Base-by-base conservation (phyloP, 1,139 yeast genomes). In the Cylindricascospora bacillispora region DNA sequence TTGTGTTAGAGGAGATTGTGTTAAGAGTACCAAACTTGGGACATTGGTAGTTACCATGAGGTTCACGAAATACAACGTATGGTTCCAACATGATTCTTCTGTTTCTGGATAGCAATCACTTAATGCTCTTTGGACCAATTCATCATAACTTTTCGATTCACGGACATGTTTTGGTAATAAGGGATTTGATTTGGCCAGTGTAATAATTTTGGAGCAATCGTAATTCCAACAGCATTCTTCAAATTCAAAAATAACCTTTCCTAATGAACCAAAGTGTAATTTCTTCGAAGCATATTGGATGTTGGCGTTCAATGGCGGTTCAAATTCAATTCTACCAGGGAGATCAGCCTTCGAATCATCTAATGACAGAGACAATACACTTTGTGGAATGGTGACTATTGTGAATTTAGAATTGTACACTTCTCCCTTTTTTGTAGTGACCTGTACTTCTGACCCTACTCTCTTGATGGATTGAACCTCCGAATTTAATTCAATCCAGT, bases 231-330 rank as follows among this genome's bases (percentile, higher is more conserved):
- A 79, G 1, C 67, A 58, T 2, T 52, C 37, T 9, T 70, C 73
- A 47, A 82, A 83, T 48, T 79, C 92, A 40, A 83, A 65, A 0
- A 79, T 59, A 4, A 80, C 75, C 52, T 83, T 83, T 0, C 94
- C 94, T 30, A 83, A 56, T 1, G 80, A 70, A 0, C 83, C 86
- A 51, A 72, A 75, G 41, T 74, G 76, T 36, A 77, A 62, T 3
- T 56, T 59, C 1, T 56, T 39, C 6, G 80, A 51, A 0, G 82
- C 63, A 1, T 56, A 56, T 2, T 41, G 38, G 12, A 81, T 57
- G 0, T 46, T 39, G 1, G 27, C 7, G 0, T 89, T 85, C 14
- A 82, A 56, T 2, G 59, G 51, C 0, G 92, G 89, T 1, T 43
- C 45, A 70, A 86, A 82, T 26, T 53, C 52, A 24, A 82, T 68